Conservation (phyloP, 768 basidiomycete genomes). For the Asterophora lycoperdoides region DNA sequence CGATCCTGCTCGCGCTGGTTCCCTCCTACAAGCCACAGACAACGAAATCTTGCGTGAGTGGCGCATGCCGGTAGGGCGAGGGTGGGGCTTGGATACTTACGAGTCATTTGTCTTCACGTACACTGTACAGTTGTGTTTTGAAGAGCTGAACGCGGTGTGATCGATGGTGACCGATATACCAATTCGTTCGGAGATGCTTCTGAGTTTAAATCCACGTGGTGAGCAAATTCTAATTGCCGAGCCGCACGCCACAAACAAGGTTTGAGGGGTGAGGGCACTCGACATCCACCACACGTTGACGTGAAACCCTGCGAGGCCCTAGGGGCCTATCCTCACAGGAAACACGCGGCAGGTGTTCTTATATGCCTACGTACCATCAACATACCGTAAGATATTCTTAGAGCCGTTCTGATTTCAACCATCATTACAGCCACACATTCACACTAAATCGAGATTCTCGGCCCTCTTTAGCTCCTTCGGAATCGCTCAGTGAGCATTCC, state of each 20-base stretch:
- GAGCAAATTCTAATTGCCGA: slow-evolving; percentile 11
- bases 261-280: background rate
- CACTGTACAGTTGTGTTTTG: slow-evolving; percentile 11
- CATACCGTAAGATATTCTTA: slow-evolving; percentile 8
- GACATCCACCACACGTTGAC: background rate
- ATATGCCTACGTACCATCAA: slow-evolving; percentile 7
- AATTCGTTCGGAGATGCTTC: slow-evolving; percentile 21
- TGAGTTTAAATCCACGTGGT: slow-evolving; percentile 17
- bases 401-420: slow-evolving; percentile 9
- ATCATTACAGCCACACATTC: slow-evolving; percentile 2
- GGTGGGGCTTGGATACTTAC: slow-evolving; percentile 34
- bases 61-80: slow-evolving; percentile 9
- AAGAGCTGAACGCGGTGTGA: background rate
- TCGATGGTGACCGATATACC: background rate
- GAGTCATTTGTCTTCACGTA: slow-evolving; percentile 44
- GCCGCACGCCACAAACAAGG: slow-evolving; percentile 8
- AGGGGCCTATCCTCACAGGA: background rate
- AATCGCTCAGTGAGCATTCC: slow-evolving; percentile 2
- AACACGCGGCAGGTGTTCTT: slow-evolving; percentile 6
- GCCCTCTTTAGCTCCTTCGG: slow-evolving; percentile 7
- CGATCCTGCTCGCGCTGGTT: slow-evolving; percentile 81
- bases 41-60: slow-evolving; percentile 19
- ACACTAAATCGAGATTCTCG: slow-evolving; percentile 18
- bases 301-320: slow-evolving; percentile 1
- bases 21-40: slow-evolving; percentile 49